A percentile compares a stretch with the other conserved stretches of the same genome.
Evolutionary conservation across 2,329 filamentous ascomycete species (phyloP).

Genomic region (Calonectria henricotiae): DNA sequence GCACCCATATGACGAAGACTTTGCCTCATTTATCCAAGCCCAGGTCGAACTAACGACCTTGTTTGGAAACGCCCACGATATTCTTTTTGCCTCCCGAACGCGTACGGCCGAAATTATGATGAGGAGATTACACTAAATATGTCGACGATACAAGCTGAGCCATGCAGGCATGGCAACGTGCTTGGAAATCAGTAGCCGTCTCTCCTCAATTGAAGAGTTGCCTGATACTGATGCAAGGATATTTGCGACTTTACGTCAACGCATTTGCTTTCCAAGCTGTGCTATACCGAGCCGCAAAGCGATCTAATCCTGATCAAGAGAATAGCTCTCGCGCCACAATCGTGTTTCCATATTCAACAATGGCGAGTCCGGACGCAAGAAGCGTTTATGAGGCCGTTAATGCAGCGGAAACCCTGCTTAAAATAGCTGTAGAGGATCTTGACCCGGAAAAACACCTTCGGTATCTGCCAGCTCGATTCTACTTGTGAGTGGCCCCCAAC

Average conservation of each 20-base stretch:
- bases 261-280: conserved; percentile 40
- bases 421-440: conserved; percentile 37
- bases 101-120: conserved; percentile 39
- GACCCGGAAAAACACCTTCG: conserved; percentile 36
- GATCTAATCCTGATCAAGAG: conserved; percentile 9
- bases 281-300: conserved; percentile 30
- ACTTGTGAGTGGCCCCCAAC: conserved; percentile 25
- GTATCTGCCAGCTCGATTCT: conserved; percentile 38
- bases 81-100: conserved; percentile 34
- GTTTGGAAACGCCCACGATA: conserved; percentile 39
- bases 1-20: conserved; percentile 33
- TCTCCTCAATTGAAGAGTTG: conserved; percentile 35
- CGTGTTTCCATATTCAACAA: conserved; percentile 37
- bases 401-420: conserved; percentile 34
- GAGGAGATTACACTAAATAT: conserved; percentile 40
- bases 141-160: conserved; percentile 37
- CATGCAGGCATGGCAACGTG: conserved; percentile 36
- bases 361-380: conserved; percentile 35
- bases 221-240: conserved; percentile 36
- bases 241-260: conserved; percentile 36
- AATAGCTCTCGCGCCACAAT: conserved; percentile 9
- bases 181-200: conserved; percentile 29
- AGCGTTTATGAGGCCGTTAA: conserved; percentile 37
- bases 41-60: conserved; percentile 36
- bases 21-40: conserved; percentile 36